These are phyloP conservation scores for Biancaea sappan DNA, from an alignment of 306 rosid species.

Conservation along the genomic window DNA sequence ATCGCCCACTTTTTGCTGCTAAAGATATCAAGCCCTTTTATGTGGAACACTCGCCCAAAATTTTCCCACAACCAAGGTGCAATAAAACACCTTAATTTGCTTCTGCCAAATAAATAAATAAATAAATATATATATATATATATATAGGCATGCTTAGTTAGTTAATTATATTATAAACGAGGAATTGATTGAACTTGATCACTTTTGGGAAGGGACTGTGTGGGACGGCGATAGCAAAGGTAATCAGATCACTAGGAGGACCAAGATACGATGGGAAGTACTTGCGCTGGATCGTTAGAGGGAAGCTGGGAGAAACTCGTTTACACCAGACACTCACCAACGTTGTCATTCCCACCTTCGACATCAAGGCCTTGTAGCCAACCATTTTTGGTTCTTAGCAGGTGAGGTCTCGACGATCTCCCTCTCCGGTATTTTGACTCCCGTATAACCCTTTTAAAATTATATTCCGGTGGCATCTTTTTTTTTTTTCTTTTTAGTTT, in stretches of 20 bases:
- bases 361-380: conserved; percentile 43
- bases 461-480: no score
- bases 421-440: no score
- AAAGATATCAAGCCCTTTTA: not conserved
- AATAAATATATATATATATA: no score
- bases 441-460: no score
- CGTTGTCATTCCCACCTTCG: conserved; percentile 54
- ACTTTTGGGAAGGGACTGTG: not conserved
- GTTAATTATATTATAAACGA: no score
- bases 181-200: no score
- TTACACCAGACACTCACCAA: conserved; percentile 49
- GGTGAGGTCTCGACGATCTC: no score
- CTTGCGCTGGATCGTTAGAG: conserved; percentile 39
- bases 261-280: conserved; percentile 59
- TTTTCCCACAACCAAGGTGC: not conserved
- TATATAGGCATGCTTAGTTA: no score
- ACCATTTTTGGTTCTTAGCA: conserved; percentile 40
- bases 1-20: not conserved
- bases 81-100: no score
- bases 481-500: no score
- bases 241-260: conserved; percentile 37
- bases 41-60: not conserved
- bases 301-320: conserved; percentile 43
- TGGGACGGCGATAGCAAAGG: not conserved
- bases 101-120: no score